Evolutionary conservation across 176 grass and related monocot species (phyloP), one percentile per base, ranked within the genome.

Genomic region (Tillandsia leiboldiana): DNA sequence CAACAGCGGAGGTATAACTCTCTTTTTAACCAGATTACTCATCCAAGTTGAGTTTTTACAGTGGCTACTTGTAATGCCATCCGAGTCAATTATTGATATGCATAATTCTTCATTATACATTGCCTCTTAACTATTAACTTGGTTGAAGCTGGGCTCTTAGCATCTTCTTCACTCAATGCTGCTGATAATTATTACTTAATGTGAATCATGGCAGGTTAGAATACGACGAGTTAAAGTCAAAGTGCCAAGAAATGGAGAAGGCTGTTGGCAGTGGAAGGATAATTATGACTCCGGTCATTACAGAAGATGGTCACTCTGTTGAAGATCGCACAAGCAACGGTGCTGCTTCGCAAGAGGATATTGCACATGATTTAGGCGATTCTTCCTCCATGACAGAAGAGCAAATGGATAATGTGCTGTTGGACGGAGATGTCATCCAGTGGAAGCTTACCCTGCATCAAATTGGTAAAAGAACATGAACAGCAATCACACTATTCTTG

Each of bases 361-460:
- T 66, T 62, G 27, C 53, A 73, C 78, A 76, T 52, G 64, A 69
- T 13, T 81, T 51, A 24, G 76, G 48, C 62, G 66, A 52, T 50
- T 66, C 62, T 57, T 50, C 22, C 63, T 9, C 17, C 15, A 54
- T 56, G 52, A 12, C 63, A 52, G 80, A 81, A 33, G 53, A 73
- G 13, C 75, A 58, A 85, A 70, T 50, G 48, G 80, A 70, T 67
- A 72, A 71, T 54, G 78, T 66, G 64, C 78, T 65, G 12, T 48
- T 79, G 0, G 69, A 79, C 72, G 26, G 22, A 51, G 77, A 14
- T 9, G 73, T 77, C 70, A 75, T 92, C 81, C 86, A 90, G 53
- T 97, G 94, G 93, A 97, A 92, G 63, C 86, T 90, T 69, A 80
- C 84, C 74, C 84, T 97, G 51, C 94, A 97, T 82, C 94, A 97